Evolutionary conservation across 371 early-diverging fungal genomes (phyloP).

Genomic region (Mucor lusitanicus): DNA sequence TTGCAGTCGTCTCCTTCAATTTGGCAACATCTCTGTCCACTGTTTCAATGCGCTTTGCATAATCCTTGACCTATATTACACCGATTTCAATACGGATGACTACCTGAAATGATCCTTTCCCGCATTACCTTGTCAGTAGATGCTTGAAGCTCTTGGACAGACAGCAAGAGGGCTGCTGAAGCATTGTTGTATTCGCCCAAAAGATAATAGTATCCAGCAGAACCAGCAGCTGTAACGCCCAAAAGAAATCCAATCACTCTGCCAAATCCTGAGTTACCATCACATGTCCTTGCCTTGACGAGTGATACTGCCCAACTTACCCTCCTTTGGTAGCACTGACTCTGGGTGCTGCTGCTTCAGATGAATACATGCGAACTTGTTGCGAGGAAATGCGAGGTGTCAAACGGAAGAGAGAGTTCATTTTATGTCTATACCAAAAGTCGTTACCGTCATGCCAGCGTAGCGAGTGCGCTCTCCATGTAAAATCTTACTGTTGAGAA

Average conservation of each 20-base stretch:
- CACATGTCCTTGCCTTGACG: neutral
- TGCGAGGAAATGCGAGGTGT: slow-evolving; percentile 17
- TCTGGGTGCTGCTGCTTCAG: slow-evolving; percentile 11
- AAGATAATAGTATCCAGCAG: slow-evolving; percentile 78
- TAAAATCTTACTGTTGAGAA: neutral
- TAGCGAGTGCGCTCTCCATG: neutral
- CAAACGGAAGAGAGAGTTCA: slow-evolving; percentile 35
- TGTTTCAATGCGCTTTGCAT: slow-evolving; percentile 76
- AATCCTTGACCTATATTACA: slow-evolving; percentile 32
- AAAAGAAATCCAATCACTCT: slow-evolving; percentile 79
- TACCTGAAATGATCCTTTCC: neutral
- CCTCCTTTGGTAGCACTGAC: slow-evolving; percentile 35
- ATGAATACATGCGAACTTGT: slow-evolving; percentile 17
- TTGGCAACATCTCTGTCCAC: slow-evolving; percentile 67
- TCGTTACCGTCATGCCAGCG: neutral
- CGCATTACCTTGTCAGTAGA: slow-evolving; percentile 71
- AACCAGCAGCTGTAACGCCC: slow-evolving; percentile 76
- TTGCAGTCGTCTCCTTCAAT: slow-evolving; percentile 61
- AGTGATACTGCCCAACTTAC: slow-evolving; percentile 12
- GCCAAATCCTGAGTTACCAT: neutral
- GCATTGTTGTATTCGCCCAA: slow-evolving; percentile 81
- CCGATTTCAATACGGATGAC: too few relatives aligned
- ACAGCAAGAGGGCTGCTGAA: slow-evolving; percentile 66
- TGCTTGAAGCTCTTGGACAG: slow-evolving; percentile 75
- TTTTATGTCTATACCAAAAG: neutral